Evolutionary conservation across 179 eudicot genomes (phyloP).

Genomic region (Carnegiea gigantea): DNA sequence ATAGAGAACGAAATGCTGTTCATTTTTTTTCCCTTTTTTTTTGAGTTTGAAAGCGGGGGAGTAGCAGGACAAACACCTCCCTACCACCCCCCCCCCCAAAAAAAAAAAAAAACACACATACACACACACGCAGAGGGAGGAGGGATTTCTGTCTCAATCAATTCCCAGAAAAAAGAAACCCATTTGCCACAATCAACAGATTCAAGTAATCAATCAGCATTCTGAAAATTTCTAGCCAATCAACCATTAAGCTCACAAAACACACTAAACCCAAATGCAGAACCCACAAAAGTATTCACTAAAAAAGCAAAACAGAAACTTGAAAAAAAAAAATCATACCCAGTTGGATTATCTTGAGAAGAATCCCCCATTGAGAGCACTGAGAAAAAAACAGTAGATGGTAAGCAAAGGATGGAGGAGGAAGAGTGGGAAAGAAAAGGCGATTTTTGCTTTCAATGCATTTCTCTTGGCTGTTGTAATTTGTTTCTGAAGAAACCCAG

Average conservation of each 20-base stretch:
- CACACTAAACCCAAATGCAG: not conserved
- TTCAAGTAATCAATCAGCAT: not conserved
- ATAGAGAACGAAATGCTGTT: too few relatives aligned
- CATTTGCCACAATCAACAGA: constrained; percentile 5
- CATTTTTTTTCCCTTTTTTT: too few relatives aligned
- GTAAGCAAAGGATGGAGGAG: not conserved
- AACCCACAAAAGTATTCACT: not conserved
- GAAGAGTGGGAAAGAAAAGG: constrained; percentile 9
- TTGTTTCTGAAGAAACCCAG: constrained; percentile 20
- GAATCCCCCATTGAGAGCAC: constrained; percentile 20
- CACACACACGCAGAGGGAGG: not conserved
- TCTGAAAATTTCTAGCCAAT: not conserved
- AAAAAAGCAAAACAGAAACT: not conserved
- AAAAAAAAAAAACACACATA: too few relatives aligned
- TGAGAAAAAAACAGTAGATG: constrained; percentile 5
- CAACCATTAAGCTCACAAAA: too few relatives aligned
- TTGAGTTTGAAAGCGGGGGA: too few relatives aligned
- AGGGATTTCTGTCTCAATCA: not conserved
- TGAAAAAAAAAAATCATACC: constrained; percentile 16
- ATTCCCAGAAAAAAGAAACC: not conserved
- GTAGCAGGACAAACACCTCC: too few relatives aligned
- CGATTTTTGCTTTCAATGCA: constrained; percentile 12
- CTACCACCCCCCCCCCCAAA: too few relatives aligned
- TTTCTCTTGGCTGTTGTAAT: not conserved
- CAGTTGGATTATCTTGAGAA: constrained; percentile 13